Percentiles rank a stretch among this genome's conserved stretches.
Evolutionary conservation across 2,329 filamentous ascomycete species (phyloP).

Genomic region (Penicillium sp.): DNA sequence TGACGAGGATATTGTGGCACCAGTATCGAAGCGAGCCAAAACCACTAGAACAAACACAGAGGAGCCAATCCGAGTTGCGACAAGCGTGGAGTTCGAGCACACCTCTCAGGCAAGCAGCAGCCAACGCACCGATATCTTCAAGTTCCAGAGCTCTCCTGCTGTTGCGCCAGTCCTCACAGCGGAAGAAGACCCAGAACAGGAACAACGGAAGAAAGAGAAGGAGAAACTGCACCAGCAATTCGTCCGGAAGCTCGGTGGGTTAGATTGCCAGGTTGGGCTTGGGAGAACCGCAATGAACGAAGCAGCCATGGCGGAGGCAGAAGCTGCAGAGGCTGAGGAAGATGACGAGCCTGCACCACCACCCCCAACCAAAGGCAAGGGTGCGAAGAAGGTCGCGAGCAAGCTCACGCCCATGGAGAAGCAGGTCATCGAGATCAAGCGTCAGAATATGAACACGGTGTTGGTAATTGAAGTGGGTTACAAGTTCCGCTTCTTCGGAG

Average conservation of each 20-base stretch:
- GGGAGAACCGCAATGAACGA: conserved; percentile 59
- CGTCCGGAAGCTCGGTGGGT: conserved; percentile 82
- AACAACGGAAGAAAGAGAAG: conserved; percentile 57
- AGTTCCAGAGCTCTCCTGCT: conserved; percentile 54
- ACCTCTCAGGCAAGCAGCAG: conserved; percentile 37
- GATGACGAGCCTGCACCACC: conserved; percentile 49
- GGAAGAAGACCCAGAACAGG: conserved; percentile 47
- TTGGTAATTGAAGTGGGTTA: conserved; percentile 95
- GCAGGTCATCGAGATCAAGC: conserved; percentile 91
- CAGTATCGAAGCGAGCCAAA: conserved; percentile 42
- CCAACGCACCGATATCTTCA: conserved; percentile 57
- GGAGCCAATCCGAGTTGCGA: conserved; percentile 7
- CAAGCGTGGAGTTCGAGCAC: conserved; percentile 6
- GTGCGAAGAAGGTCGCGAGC: conserved; percentile 67
- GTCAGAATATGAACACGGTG: conserved; percentile 82
- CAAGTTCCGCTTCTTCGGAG: conserved; percentile 96
- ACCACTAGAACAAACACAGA: conserved; percentile 22
- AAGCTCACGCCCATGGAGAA: conserved; percentile 94
- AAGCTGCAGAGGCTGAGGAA: conserved; percentile 58
- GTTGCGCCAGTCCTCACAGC: conserved; percentile 36
- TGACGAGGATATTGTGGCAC: conserved; percentile 43
- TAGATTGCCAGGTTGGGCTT: conserved; percentile 72
- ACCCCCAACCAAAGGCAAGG: conserved; percentile 45
- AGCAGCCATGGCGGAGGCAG: conserved; percentile 53
- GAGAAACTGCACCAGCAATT: conserved; percentile 78